Evolutionary conservation across 495 filamentous ascomycete species (phyloP), one percentile per base, ranked within the genome.

Genomic region (Tetracladium setigerum): DNA sequence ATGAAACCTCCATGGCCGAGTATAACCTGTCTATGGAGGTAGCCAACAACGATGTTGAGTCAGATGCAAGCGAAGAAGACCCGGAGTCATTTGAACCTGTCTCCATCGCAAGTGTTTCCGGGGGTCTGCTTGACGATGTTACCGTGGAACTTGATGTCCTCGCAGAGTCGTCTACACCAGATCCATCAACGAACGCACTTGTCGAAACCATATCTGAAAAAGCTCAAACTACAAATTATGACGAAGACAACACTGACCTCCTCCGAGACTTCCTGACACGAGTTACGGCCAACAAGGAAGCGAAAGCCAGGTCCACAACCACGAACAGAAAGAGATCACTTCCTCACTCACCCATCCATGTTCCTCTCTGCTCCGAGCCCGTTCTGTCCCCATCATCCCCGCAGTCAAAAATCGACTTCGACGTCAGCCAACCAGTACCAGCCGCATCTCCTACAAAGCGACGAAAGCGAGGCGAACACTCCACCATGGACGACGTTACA

Each of bases 221-320:
- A 40, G n/a, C 41, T 17, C 33, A 27, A 16, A 11, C 37, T 0
- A n/a, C 34, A 11, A 49, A 16, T n/a, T 50, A 58, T 30, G 48
- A 61, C 14, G 24, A 52, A 8, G 55, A 57, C 2, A 67, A 72
- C 35, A 68, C 67, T 1, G 69, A 72, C 27, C 62, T 72, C 61
- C 58, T 72, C 24, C 55, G 66, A 11, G 64, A 66, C 34, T 72
- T 72, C 53, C 63, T 72, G 30, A 68, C 61, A 33, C 59, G 67
- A 22, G 69, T 72, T 3, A 59, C 65, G 39, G 69, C 67, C n/a
- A 64, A 69, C 57, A 72, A 69, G 52, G 57, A 47, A 35, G 57
- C 54, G 2, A 60, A 60, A 18, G 56, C 56, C 22, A 31, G 14
- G 11, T 62, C 50, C 47, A 57, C 59, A 35, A 60, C 60, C 44